Base-by-base conservation (phyloP, 116 monocot species). In the Iris pallida region DNA sequence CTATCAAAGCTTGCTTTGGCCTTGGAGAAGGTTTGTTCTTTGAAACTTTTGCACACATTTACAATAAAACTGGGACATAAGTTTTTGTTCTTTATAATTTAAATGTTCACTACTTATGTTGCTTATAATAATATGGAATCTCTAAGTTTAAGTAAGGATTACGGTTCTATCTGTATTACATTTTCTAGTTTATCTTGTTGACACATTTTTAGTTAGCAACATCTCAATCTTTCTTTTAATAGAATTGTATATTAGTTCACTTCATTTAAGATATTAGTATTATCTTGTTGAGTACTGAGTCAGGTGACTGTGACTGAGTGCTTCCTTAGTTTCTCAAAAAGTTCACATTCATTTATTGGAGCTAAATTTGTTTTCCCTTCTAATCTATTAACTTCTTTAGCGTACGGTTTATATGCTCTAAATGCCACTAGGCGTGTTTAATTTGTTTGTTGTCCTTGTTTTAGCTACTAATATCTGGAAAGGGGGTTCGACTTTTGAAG, bases 1-100 rank as follows among this genome's bases (percentile, higher is more conserved):
- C 79, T 92, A 16, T 83, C 89, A 10, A 96, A 89, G 71, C 89
- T 96, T 81, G 89, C 89, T 19, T 74, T 96, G 59, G 96, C 96
- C 19, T 64, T 96, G 53, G 92, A 96, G 61, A 96, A 89, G 92
- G 96, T 96, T 42, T 62, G 74, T 70, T 73, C n/a, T 73, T 51
- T 72, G 44, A 9, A 55, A 44, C 4, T 51, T 66, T 63, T 30
- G 30, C 10, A 19, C 19, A 12, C 46, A 18, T 46, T 8, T 9
- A 17, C 18, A 47, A 18, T 19, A 63, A 63, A 46, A 46, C 8
- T 2, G 18, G 47, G 42, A 17, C 4, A 47, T 63, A 46, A 17
- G 45, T 3, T 3, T 47, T 8, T 18, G 7, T 47, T 17, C 14
- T 17, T 45, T 47, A 16, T 47, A 18, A 63, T 46, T 5, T 63